These are phyloP conservation scores for Yamadazyma endophytica DNA, from an alignment of 805 yeast species.

Conservation along the genomic window DNA sequence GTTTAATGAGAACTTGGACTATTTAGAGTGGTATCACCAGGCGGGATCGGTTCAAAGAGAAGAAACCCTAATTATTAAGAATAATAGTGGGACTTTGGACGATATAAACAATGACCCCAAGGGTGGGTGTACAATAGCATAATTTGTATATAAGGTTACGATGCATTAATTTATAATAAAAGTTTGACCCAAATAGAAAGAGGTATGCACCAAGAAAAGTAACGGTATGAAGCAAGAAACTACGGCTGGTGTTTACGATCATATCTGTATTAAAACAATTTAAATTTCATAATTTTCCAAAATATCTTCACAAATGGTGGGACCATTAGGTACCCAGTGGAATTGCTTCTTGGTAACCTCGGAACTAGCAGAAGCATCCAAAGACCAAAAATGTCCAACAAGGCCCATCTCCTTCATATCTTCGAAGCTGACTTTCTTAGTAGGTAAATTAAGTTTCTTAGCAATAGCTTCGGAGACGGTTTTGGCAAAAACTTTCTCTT, in stretches of 20 bases:
- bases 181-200: no score
- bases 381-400: constrained; percentile 11
- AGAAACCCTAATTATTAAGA: constrained; percentile 33
- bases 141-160: no score
- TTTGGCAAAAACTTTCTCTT: constrained; percentile 17
- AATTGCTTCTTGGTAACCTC: constrained; percentile 15
- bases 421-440: constrained; percentile 11
- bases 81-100: constrained; percentile 33
- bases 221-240: no score
- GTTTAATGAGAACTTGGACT: constrained; percentile 48
- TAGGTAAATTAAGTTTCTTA: constrained; percentile 11
- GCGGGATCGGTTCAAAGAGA: constrained; percentile 8
- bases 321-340: constrained; percentile 20
- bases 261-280: no score
- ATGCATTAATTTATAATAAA: no score
- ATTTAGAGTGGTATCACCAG: constrained; percentile 67
- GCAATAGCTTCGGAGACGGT: constrained; percentile 23
- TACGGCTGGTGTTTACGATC: no score
- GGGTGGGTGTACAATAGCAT: no score
- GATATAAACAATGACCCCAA: constrained; percentile 13
- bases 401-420: constrained; percentile 5
- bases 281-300: not conserved
- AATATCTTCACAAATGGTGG: constrained; percentile 19
- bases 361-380: constrained; percentile 9
- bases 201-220: no score